Evolutionary conservation across 805 yeast genomes (phyloP), one percentile per base, ranked within the genome.

Genomic region (Lipomyces yamanashiensis): DNA sequence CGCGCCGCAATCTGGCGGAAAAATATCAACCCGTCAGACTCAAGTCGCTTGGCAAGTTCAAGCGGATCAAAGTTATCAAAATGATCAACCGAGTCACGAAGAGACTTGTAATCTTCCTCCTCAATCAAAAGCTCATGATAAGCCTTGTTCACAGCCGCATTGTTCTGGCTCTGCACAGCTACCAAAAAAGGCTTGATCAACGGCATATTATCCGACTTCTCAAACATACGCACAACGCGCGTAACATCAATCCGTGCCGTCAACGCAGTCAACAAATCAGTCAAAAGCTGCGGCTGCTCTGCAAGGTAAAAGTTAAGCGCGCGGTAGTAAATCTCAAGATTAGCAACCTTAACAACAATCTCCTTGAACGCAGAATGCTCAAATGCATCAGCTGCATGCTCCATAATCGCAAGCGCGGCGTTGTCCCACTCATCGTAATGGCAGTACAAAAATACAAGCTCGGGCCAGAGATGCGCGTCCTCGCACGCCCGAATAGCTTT

Each of bases 351-450:
- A 67, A 90, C 96, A 66, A 95, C 82, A 54, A 95, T 87, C 74
- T 95, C 98, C 81, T 95, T 95, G 83, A 95, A 95, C 49, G 96
- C 89, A 37, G 86, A 79, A 76, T 95, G 99, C 71, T 95, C 98
- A 73, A 93, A 92, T 17, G 97, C 92, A 71, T 88, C 88, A 65
- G 96, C 90, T 2, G 96, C 88, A 75, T 87, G 91, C 76, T 95
- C 98, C 82, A 95, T 95, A 92, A 95, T 90, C 15, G 97, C 87
- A 75, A 95, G 83, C 41, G 97, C 92, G 66, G 99, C 99, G 77
- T 95, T 95, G 77, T 95, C 99, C 96, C 97, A 95, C 80, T 95
- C 99, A 75, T 95, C 99, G 76, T 95, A 95, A 78, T 95, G 99
- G 75, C 97, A 92, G 80, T 93, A 93, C 77, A 95, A 81, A 87